Conservation (phyloP, 2,329 filamentous ascomycete species). For the Cladobotryum protrusum region DNA sequence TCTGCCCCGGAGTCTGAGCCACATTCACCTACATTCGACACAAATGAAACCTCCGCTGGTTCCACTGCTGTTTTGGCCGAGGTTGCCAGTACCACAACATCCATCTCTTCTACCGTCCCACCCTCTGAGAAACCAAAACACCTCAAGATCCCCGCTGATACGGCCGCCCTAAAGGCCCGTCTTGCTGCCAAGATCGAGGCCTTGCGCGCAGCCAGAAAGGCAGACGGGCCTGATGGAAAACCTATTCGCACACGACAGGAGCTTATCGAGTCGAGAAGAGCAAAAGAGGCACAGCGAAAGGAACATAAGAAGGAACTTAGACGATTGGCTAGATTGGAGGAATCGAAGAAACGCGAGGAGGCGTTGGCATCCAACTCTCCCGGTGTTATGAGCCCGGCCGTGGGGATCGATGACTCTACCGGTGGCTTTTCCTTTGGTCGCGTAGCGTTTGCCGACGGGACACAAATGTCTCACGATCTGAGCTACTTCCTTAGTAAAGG, state of each 20-base stretch:
- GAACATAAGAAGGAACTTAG: slow-evolving; percentile 83
- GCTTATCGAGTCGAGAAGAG: slow-evolving; percentile 80
- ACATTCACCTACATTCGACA: slow-evolving; percentile 52
- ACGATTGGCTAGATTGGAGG: slow-evolving; percentile 70
- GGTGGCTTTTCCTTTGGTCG: slow-evolving; percentile 85
- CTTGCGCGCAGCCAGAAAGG: slow-evolving; percentile 79
- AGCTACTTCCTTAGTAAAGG: slow-evolving; percentile 47
- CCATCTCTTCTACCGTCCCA: slow-evolving; percentile 60
- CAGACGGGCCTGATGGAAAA: slow-evolving; percentile 74
- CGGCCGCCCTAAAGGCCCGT: slow-evolving; percentile 68
- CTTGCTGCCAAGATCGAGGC: slow-evolving; percentile 79
- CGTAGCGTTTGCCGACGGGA: slow-evolving; percentile 83
- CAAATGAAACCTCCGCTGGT: slow-evolving; percentile 35
- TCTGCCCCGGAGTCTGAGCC: slow-evolving; percentile 48
- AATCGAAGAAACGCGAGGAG: slow-evolving; percentile 60
- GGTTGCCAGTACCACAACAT: slow-evolving; percentile 56
- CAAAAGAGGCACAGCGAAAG: slow-evolving; percentile 81
- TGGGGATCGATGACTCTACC: slow-evolving; percentile 43
- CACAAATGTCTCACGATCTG: slow-evolving; percentile 67
- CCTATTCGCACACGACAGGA: slow-evolving; percentile 78
- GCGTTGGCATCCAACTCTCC: slow-evolving; percentile 58
- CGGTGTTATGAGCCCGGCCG: slow-evolving; percentile 49
- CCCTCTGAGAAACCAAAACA: slow-evolving; percentile 58
- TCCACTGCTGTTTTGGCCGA: slow-evolving; percentile 35
- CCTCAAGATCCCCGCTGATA: slow-evolving; percentile 62